Evolutionary conservation across 495 filamentous ascomycete genomes (phyloP), one percentile per base, ranked within the genome.

Genomic region (Tuber indicum): DNA sequence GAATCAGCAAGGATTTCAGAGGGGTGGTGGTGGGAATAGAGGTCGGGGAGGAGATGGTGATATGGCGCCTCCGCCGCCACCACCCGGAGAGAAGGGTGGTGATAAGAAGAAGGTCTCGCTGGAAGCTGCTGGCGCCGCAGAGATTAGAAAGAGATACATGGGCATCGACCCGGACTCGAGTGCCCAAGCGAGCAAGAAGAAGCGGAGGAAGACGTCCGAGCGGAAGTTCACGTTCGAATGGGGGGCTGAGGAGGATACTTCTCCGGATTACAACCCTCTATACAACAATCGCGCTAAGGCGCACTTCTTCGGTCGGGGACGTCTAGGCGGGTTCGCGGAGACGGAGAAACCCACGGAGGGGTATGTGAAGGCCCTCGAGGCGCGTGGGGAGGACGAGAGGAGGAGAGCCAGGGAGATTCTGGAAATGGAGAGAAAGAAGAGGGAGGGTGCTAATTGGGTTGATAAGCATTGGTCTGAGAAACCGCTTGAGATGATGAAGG

Each of bases 161-260:
- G 96, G 96, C 10, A 91, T 92, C 17, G 93, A 97, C 72, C 89
- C 92, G 77, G 93, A 93, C 77, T 91, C 91, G 71, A 96, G 93
- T 4, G 97, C 90, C 44, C 97, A 97, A 83, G 96, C 94, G 0
- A 94, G 93, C 14, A 96, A 97, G 88, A 98, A 98, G 88, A 99
- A 98, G 87, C 89, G 95, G 72, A 91, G 91, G 84, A 88, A 96
- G 78, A 97, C 94, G 1, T 94, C 93, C 16, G 95, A 97, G 84
- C 93, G 94, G 85, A 98, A 98, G 83, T 99, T 99, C 88, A 99
- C 98, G 82, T 98, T 99, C 80, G 96, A 98, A 84, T 99, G 96
- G 96, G 97, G 97, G 79, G 88, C 89, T 3, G 94, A 98, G 81
- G 96, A 99, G 81, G 96, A 99, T 84, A 99, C 96, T 21, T 97